These are phyloP conservation scores for Tetrastigma voinierianum DNA, from an alignment of 164 flowering plant species.

Conservation along the genomic window DNA sequence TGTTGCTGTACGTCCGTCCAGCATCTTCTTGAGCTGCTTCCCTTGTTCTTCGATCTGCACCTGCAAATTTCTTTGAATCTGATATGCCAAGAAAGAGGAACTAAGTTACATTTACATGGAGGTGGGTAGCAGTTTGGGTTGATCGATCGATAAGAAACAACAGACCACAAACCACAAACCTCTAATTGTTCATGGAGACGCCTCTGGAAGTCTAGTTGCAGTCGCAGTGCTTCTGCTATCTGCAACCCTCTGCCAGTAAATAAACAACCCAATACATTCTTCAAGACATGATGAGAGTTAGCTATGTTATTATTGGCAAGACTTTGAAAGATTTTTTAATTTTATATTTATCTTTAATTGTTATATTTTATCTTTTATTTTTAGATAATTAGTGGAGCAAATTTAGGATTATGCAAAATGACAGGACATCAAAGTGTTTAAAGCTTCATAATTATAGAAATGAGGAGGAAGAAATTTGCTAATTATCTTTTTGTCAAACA, in stretches of 20 bases:
- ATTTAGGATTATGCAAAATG: too few relatives aligned
- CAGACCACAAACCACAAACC: slow-evolving; percentile 33
- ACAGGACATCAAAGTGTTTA: too few relatives aligned
- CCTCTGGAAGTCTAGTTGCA: slow-evolving; percentile 64
- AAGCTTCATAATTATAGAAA: too few relatives aligned
- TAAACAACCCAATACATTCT: not conserved
- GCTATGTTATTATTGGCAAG: too few relatives aligned
- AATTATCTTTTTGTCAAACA: too few relatives aligned
- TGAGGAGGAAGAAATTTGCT: too few relatives aligned
- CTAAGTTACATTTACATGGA: not conserved
- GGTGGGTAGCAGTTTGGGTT: too few relatives aligned
- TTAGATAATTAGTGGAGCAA: too few relatives aligned
- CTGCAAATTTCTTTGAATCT: slow-evolving; percentile 21
- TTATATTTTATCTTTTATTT: too few relatives aligned
- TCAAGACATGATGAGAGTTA: too few relatives aligned
- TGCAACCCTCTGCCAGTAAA: slow-evolving; percentile 37
- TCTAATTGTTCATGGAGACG: slow-evolving; percentile 68
- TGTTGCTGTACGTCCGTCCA: slow-evolving; percentile 14
- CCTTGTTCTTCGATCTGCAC: slow-evolving; percentile 21
- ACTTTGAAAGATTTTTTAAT: too few relatives aligned
- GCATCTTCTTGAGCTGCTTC: slow-evolving; percentile 16
- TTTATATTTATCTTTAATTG: too few relatives aligned
- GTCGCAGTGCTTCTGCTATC: slow-evolving; percentile 47
- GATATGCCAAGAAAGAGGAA: not conserved
- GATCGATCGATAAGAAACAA: not conserved